A percentile compares a stretch with the other conserved stretches of the same genome.
Evolutionary conservation across 345 rosid species (phyloP).

Genomic region (Citrus maxima): DNA sequence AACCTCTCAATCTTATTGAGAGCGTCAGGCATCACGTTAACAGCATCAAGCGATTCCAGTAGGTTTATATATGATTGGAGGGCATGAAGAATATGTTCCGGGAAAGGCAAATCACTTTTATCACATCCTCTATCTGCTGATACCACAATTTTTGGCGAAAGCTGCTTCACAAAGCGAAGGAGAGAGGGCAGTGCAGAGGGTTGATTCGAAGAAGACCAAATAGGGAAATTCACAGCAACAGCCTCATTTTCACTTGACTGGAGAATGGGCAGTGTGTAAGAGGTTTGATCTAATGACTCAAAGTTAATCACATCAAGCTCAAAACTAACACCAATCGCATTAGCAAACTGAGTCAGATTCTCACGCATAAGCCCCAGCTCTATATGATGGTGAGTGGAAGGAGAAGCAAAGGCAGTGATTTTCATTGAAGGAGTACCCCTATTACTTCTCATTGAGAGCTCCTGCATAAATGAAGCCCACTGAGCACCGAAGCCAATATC

Average conservation of each 20-base stretch:
- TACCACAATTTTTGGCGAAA: constrained; percentile 48
- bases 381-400: constrained; percentile 40
- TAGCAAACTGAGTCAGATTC: constrained; percentile 45
- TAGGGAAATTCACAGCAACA: constrained; percentile 49
- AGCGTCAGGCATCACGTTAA: constrained; percentile 36
- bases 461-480: constrained; percentile 67
- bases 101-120: constrained; percentile 45
- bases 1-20: constrained; percentile 55
- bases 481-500: constrained; percentile 63
- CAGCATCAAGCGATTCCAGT: constrained; percentile 49
- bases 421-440: constrained; percentile 40
- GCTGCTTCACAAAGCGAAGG: constrained; percentile 45
- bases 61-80: constrained; percentile 39
- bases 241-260: constrained; percentile 40
- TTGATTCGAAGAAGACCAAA: constrained; percentile 37
- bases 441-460: constrained; percentile 42
- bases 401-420: constrained; percentile 55
- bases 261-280: constrained; percentile 33
- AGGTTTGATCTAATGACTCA: constrained; percentile 38
- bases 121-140: constrained; percentile 47
- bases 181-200: constrained; percentile 43
- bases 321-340: constrained; percentile 42
- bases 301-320: constrained; percentile 49
- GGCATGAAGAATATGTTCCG: constrained; percentile 45
- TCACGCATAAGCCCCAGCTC: constrained; percentile 51